Percentiles rank a stretch among this genome's conserved stretches.
These are phyloP conservation scores for Gossypium trilobum DNA, from an alignment of 441 rosid genomes.

Conservation along the genomic window DNA sequence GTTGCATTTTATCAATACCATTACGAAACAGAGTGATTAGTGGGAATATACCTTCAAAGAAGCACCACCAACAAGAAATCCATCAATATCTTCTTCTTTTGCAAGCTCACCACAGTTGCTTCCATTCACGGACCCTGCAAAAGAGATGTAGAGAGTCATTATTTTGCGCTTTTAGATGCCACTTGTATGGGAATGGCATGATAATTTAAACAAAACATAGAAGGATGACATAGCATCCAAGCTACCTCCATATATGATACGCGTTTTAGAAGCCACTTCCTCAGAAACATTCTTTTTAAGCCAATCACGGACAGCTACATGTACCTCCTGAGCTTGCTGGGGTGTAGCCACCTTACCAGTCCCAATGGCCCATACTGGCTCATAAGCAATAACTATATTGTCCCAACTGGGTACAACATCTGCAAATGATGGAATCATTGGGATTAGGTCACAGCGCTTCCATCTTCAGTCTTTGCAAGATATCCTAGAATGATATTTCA, in stretches of 20 bases:
- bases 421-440: constrained; percentile 21
- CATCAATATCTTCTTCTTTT: constrained; percentile 89
- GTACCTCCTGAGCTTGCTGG: constrained; percentile 91
- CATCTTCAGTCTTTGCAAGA: not conserved
- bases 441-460: constrained; percentile 1
- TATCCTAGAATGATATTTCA: not conserved
- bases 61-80: constrained; percentile 96
- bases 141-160: constrained; percentile 5
- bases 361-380: constrained; percentile 99
- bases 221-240: constrained; percentile 15
- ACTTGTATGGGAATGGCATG: not conserved
- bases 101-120: constrained; percentile 87
- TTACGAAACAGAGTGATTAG: not conserved
- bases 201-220: not conserved
- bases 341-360: constrained; percentile 95
- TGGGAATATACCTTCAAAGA: constrained; percentile 64
- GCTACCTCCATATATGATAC: constrained; percentile 91
- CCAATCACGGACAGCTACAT: constrained; percentile 81
- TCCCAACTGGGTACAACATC: constrained; percentile 91
- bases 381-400: constrained; percentile 79
- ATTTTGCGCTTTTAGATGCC: not conserved
- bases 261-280: constrained; percentile 79
- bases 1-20: not conserved
- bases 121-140: constrained; percentile 84
- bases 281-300: constrained; percentile 76